Percentiles rank a stretch among this genome's conserved stretches.
phyloP scores from a whole-genome alignment of 139 green algal genomes.

The Chlamydomonas sphaeroides region DNA sequence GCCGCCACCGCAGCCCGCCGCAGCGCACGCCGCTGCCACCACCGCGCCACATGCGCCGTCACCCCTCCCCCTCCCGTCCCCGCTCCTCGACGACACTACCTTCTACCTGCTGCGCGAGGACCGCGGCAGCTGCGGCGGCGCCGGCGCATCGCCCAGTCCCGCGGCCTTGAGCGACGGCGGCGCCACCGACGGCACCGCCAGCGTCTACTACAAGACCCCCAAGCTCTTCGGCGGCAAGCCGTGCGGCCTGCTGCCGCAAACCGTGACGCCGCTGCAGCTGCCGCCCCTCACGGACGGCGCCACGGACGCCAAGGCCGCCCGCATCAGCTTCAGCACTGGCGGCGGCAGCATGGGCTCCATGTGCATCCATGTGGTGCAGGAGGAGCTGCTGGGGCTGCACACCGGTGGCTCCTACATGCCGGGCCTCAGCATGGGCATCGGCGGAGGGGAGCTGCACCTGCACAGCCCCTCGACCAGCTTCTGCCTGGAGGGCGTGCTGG shows the following conservation, averaged over 20 bases:
- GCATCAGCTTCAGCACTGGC: neutral
- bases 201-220: constrained; percentile 29
- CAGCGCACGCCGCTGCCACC: too few relatives aligned
- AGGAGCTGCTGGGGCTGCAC: constrained; percentile 5
- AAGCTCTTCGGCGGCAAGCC: neutral
- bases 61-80: neutral
- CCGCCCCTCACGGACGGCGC: too few relatives aligned
- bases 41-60: too few relatives aligned
- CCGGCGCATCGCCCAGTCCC: neutral
- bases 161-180: neutral
- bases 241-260: neutral
- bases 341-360: neutral
- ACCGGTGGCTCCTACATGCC: neutral
- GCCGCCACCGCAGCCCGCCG: too few relatives aligned
- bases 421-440: neutral
- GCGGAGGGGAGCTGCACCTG: neutral
- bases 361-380: constrained; percentile 27
- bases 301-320: neutral
- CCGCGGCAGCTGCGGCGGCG: neutral
- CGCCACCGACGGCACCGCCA: constrained; percentile 12
- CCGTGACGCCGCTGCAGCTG: neutral
- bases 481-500: too few relatives aligned
- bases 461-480: neutral
- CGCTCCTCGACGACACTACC: neutral
- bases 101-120: neutral